These are phyloP conservation scores for Coprinopsis strossmayeri DNA, from an alignment of 768 basidiomycete genomes.

Conservation along the genomic window DNA sequence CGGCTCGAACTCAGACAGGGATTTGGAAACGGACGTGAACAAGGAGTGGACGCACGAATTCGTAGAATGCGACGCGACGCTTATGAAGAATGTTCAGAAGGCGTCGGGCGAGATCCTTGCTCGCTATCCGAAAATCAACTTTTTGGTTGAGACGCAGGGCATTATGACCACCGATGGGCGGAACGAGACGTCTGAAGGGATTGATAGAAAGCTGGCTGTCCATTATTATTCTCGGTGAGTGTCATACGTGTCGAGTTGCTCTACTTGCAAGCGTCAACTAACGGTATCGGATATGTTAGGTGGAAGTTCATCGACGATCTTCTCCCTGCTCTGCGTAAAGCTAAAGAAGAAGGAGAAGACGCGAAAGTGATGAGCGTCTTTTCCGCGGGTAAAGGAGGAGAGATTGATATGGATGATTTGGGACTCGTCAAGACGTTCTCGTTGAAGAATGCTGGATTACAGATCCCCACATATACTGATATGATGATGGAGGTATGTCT, in stretches of 20 bases:
- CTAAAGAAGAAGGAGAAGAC: constrained; percentile 38
- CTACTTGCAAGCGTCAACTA: too few species aligned
- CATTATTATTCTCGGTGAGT: constrained; percentile 47
- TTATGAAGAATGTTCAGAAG: constrained; percentile 36
- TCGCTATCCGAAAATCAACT: constrained; percentile 41
- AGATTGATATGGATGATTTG: constrained; percentile 37
- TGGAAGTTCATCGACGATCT: constrained; percentile 43
- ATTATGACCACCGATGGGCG: constrained; percentile 32
- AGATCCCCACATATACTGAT: constrained; percentile 39
- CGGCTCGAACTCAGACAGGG: neutral
- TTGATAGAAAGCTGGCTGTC: constrained; percentile 29
- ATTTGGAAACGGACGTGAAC: neutral
- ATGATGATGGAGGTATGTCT: constrained; percentile 37
- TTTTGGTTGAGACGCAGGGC: constrained; percentile 40
- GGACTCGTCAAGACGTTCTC: constrained; percentile 38
- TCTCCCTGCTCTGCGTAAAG: constrained; percentile 34
- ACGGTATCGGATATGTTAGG: too few species aligned
- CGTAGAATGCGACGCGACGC: constrained; percentile 37
- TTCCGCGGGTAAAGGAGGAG: constrained; percentile 22
- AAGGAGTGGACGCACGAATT: constrained; percentile 28
- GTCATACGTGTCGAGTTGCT: too few species aligned
- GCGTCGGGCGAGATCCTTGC: constrained; percentile 24
- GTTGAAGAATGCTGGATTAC: constrained; percentile 20
- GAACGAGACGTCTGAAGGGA: constrained; percentile 25
- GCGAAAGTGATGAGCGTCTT: constrained; percentile 42